Conservation (phyloP, 768 basidiomycete genomes). For the Sistotremastrum suecicum region DNA sequence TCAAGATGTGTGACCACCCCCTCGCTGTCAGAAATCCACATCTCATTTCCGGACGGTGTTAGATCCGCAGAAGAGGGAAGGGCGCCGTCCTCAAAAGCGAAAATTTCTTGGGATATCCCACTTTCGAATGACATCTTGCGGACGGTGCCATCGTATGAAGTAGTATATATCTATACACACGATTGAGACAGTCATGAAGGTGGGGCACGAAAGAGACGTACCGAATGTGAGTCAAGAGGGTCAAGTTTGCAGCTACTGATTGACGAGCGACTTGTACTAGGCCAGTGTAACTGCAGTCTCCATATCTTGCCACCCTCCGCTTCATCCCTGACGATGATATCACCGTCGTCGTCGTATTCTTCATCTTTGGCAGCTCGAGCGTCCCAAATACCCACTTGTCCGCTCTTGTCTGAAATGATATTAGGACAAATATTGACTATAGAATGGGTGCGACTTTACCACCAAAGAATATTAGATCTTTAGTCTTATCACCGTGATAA, state of each 20-base stretch:
- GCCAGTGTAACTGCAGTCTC: conserved; percentile 76
- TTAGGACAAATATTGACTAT: neutral
- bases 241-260: conserved; percentile 69
- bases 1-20: conserved; percentile 70
- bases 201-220: conserved; percentile 18
- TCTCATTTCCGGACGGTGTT: conserved; percentile 51
- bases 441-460: conserved; percentile 24
- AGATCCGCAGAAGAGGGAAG: conserved; percentile 65
- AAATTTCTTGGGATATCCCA: conserved; percentile 58
- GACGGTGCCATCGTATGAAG: conserved; percentile 70
- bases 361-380: conserved; percentile 59
- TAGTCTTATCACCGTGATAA: conserved; percentile 68
- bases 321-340: conserved; percentile 24
- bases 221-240: conserved; percentile 60
- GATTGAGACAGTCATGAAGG: neutral
- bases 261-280: conserved; percentile 63
- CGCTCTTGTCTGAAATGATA: conserved; percentile 52
- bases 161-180: conserved; percentile 51
- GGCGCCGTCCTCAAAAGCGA: conserved; percentile 35
- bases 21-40: conserved; percentile 69
- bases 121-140: conserved; percentile 60
- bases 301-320: conserved; percentile 63
- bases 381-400: conserved; percentile 78
- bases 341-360: conserved; percentile 48
- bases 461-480: conserved; percentile 80